Conservation (phyloP, 169 alveolate genomes). For the Eimeria praecox region DNA sequence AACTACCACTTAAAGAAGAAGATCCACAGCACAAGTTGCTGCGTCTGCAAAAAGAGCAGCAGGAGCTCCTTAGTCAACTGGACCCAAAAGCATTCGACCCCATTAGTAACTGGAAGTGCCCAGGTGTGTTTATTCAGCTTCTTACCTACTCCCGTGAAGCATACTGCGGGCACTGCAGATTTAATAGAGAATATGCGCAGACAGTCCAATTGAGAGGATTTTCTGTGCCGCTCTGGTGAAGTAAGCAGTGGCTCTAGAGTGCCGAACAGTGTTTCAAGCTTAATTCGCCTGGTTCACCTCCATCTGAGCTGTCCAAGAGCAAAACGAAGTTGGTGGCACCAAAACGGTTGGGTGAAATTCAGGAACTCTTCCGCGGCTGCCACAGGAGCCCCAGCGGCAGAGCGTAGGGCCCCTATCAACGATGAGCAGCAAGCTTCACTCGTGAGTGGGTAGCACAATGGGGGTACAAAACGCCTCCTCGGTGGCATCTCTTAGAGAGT, state of each 20-base stretch:
- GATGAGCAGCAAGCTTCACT: conserved; percentile 15
- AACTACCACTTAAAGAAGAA: neutral
- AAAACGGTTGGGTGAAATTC: neutral
- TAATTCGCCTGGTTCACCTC: neutral
- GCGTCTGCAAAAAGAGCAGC: conserved; percentile 60
- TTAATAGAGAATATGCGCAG: neutral
- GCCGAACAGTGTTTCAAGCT: neutral
- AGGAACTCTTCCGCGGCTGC: conserved; percentile 55
- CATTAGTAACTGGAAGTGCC: conserved; percentile 54
- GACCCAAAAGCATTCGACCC: conserved; percentile 45
- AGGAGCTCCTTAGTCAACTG: neutral
- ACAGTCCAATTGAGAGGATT: neutral
- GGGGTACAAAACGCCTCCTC: neutral
- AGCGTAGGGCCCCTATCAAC: conserved; percentile 44
- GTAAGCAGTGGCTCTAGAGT: neutral
- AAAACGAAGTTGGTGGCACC: neutral
- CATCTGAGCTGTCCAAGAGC: neutral
- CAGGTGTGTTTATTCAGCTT: conserved; percentile 9
- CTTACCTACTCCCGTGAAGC: neutral
- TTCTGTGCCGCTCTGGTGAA: neutral
- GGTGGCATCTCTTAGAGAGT: neutral
- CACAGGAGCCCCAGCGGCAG: conserved; percentile 64
- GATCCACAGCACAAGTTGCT: conserved; percentile 49
- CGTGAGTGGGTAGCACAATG: conserved; percentile 1
- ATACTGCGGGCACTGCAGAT: neutral